phyloP scores from a whole-genome alignment of 768 basidiomycete species.

The Gloeophyllum trabeum region DNA sequence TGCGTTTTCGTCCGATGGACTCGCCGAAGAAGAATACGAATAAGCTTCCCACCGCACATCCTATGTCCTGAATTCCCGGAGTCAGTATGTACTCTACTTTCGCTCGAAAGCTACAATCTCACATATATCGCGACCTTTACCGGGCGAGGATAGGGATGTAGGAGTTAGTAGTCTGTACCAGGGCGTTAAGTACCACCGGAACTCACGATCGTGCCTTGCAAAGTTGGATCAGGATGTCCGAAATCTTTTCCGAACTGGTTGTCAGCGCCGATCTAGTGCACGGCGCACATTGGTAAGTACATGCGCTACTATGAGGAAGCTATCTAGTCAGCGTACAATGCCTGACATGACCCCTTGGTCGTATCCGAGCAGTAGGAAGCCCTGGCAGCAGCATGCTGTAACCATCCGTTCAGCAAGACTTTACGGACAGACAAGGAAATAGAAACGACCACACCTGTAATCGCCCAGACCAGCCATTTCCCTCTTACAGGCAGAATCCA shows the following conservation, averaged over 20 bases:
- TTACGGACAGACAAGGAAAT: not conserved
- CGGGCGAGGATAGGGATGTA: not conserved
- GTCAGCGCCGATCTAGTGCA: constrained; percentile 26
- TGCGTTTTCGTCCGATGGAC: constrained; percentile 23
- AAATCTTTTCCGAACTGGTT: constrained; percentile 29
- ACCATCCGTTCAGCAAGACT: not conserved
- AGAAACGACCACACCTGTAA: constrained; percentile 18
- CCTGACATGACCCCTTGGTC: constrained; percentile 33
- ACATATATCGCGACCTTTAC: constrained; percentile 23
- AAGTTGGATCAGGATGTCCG: constrained; percentile 22
- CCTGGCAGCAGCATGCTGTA: constrained; percentile 28
- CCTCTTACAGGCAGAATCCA: constrained; percentile 24
- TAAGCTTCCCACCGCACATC: constrained; percentile 25
- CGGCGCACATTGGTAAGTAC: not conserved
- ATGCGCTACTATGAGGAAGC: not conserved
- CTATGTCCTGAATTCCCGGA: constrained; percentile 29
- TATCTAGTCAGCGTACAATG: constrained; percentile 14
- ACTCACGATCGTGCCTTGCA: constrained; percentile 27
- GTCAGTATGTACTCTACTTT: not conserved
- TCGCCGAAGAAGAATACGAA: constrained; percentile 28
- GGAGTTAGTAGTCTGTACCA: too few relatives aligned
- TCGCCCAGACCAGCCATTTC: constrained; percentile 27
- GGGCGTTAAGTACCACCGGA: not conserved
- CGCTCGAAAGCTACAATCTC: constrained; percentile 2
- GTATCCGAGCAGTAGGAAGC: constrained; percentile 25